Base-by-base conservation (phyloP, 441 rosid species). In the Pelargonium australe region DNA sequence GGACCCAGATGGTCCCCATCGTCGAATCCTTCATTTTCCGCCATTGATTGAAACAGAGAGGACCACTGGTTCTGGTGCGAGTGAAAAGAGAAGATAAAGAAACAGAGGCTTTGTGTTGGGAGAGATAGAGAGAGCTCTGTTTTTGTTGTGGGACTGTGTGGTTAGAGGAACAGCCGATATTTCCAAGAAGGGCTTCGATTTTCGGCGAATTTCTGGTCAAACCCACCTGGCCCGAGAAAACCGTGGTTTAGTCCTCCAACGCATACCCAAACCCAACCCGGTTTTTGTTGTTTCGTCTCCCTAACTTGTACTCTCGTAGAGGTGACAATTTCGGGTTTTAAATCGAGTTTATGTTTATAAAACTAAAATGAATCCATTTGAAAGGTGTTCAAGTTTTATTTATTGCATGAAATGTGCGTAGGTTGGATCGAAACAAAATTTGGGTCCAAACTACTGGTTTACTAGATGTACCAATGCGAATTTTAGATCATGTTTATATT, bases 171-270 rank as follows among this genome's bases (percentile, higher is more conserved):
- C 55, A 49, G n/a, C 55, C 55, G 40, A 20, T 64, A 43, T 64
- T 76, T 75, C 66, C 80, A 64, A 70, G 69, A 61, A 23, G 68
- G 68, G 79, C 73, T 75, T 70, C 20, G 73, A 72, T 68, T 70
- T 74, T 75, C 80, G 81, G 78, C 57, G 64, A 67, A 5, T 72
- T 68, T 72, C 68, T 57, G 79, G 72, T 88, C 95, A 90, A 90
- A 85, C 82, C 82, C 86, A 80, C 89, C 73, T 73, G 75, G 81
- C 90, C 92, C 97, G 82, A 88, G 97, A 85, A 85, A 84, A 84
- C 91, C 87, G 89, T 85, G 86, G 89, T 79, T 80, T 83, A 80
- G 85, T 76, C 76, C 74, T 81, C 80, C 94, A 80, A 90, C 76
- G 91, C 88, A 68, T 16, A 49, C 14, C 55, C 55, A n/a, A 53